Evolutionary conservation across 2,329 filamentous ascomycete genomes (phyloP).

Genomic region (Penicillium paneum): DNA sequence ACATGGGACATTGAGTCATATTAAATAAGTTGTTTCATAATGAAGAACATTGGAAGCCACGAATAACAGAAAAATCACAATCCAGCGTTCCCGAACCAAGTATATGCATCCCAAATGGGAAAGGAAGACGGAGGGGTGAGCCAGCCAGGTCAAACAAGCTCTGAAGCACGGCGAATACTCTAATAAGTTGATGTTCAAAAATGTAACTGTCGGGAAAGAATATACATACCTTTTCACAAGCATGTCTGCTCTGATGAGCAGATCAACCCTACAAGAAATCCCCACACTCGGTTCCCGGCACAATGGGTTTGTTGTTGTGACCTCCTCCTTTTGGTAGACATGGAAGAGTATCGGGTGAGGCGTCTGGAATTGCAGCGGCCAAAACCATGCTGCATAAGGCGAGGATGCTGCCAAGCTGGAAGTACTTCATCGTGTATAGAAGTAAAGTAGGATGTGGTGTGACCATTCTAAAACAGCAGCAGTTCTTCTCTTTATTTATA

Average conservation of each 20-base stretch:
- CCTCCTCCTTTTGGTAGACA: background rate
- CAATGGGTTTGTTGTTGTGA: background rate
- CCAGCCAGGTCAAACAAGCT: background rate
- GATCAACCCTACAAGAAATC: background rate
- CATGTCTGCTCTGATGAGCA: background rate
- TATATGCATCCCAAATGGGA: background rate
- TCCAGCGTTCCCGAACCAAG: background rate
- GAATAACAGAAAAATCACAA: background rate
- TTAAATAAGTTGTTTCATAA: background rate
- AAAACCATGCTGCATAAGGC: background rate
- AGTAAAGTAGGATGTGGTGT: background rate
- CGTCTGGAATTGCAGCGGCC: background rate
- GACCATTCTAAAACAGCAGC: background rate
- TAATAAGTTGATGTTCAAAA: background rate
- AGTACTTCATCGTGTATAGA: background rate
- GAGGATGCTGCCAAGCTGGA: conserved; percentile 2
- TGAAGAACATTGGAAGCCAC: background rate
- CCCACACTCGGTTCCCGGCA: background rate
- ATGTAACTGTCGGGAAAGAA: background rate
- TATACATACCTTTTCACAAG: background rate
- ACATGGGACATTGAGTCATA: background rate
- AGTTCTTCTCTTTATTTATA: background rate
- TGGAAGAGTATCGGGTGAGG: background rate
- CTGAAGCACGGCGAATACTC: background rate
- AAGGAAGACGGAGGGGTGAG: background rate